Evolutionary conservation across 495 filamentous ascomycete species (phyloP), one percentile per base, ranked within the genome.

Genomic region (Elaphomyces granulatus): DNA sequence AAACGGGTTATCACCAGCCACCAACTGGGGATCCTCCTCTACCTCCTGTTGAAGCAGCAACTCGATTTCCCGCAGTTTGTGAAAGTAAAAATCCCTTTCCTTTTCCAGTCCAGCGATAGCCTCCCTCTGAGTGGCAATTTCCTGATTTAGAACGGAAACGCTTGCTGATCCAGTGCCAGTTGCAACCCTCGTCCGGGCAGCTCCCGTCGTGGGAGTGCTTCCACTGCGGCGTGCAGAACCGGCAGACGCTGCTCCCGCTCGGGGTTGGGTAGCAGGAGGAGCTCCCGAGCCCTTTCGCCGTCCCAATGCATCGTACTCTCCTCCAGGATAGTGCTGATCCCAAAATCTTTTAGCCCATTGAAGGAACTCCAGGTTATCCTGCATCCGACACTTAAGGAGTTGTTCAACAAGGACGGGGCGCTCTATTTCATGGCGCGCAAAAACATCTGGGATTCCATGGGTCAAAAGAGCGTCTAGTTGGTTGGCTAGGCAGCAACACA

Each of bases 341-440:
- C 90, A 98, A 66, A 85, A 94, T 46, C 70, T 66, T 74, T 96
- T 96, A 38, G 74, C 78, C 83, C 84, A 98, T 66, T 98, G 90
- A 23, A 98, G 75, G 61, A 96, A 98, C 54, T 95, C 92, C 45
- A 98, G 85, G 67, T 98, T 98, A 58, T 98, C 90, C 65, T 98
- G 90, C 84, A 98, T 96, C 66, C 92, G 93, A 71, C 90, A 98
- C 63, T 95, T 96, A 46, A 86, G 72, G 41, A 98, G 78, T 47
- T 73, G 66, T 59, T 94, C 78, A 50, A 95, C 81, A 47, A 86
- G 87, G 45, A 96, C 75, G 17, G 78, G 77, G 49, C 83, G 84
- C 40, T 95, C 85, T 58, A 98, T 75, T 26, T 70, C 58, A 64
- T 96, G 88, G 48, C 78, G 77, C 26, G 81, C 73, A 56, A 96